These are phyloP conservation scores for Trametes versicolor DNA, from an alignment of 1,284 basidiomycete genomes.

Conservation along the genomic window DNA sequence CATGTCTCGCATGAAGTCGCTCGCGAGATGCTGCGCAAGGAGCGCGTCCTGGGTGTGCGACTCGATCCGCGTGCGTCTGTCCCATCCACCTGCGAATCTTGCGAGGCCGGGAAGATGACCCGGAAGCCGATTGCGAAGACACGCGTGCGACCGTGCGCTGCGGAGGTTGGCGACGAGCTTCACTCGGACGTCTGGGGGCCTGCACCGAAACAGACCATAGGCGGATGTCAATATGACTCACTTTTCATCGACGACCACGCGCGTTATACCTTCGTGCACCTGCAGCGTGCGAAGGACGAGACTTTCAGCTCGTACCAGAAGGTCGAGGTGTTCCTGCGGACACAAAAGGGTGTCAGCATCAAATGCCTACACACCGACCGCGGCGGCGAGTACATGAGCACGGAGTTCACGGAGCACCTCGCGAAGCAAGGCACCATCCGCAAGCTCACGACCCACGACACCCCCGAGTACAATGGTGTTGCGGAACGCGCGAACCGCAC, in stretches of 20 bases:
- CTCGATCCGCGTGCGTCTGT: neutral
- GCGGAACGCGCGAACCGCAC: conserved; percentile 46
- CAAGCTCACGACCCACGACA: no score
- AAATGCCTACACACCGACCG: conserved; percentile 48
- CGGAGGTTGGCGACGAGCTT: conserved; percentile 33
- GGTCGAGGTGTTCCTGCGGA: conserved; percentile 30
- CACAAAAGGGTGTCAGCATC: conserved; percentile 38
- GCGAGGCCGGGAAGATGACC: conserved; percentile 36
- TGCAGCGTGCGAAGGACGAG: conserved; percentile 36
- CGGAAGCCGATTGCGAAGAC: conserved; percentile 33
- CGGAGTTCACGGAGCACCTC: conserved; percentile 18
- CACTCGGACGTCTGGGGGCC: conserved; percentile 41
- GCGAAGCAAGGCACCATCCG: no score
- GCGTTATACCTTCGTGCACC: conserved; percentile 18
- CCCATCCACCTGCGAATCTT: conserved; percentile 34
- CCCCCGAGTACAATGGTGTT: no score
- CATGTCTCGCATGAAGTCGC: conserved; percentile 15
- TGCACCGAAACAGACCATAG: conserved; percentile 18
- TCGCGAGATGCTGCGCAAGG: conserved; percentile 14
- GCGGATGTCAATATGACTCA: conserved; percentile 32
- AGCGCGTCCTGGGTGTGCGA: conserved; percentile 14
- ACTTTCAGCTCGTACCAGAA: conserved; percentile 32
- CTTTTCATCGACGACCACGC: conserved; percentile 39
- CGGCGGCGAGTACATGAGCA: conserved; percentile 24
- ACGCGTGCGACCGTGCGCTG: conserved; percentile 15